Conservation (phyloP, 2,329 filamentous ascomycete genomes). For the Paecilomyces sp. region DNA sequence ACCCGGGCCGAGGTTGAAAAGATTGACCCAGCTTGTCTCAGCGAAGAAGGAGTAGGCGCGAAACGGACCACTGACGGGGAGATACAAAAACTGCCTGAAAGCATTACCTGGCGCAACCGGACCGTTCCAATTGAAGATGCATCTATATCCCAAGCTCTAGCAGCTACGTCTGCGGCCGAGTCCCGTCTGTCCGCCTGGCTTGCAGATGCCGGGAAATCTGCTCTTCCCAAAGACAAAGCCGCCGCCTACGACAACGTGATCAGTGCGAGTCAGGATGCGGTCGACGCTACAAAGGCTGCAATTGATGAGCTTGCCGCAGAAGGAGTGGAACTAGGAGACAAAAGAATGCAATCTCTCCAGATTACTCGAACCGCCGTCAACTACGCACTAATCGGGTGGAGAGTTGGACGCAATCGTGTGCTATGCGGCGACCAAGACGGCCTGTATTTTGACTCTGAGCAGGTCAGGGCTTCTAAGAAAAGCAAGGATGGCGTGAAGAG, state of each 20-base stretch:
- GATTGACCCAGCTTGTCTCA: constrained; percentile 61
- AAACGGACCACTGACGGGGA: constrained; percentile 39
- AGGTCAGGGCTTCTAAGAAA: constrained; percentile 45
- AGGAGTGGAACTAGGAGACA: constrained; percentile 73
- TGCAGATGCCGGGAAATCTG: constrained; percentile 31
- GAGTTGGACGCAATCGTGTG: constrained; percentile 85
- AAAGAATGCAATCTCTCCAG: constrained; percentile 84
- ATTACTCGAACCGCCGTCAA: constrained; percentile 90
- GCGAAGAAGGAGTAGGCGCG: constrained; percentile 48
- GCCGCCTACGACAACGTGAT: constrained; percentile 88
- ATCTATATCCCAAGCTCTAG: constrained; percentile 78
- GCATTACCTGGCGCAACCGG: constrained; percentile 77
- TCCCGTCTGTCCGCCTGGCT: constrained; percentile 43
- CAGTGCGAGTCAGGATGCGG: constrained; percentile 83
- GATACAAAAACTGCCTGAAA: constrained; percentile 54
- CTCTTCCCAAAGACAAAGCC: constrained; percentile 56
- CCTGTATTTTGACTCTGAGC: constrained; percentile 46
- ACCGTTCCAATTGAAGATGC: constrained; percentile 88
- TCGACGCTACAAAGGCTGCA: constrained; percentile 85
- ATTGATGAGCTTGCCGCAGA: constrained; percentile 86
- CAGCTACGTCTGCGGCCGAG: constrained; percentile 55
- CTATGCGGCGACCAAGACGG: constrained; percentile 80
- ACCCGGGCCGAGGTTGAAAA: constrained; percentile 63
- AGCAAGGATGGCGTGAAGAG: constrained; percentile 45
- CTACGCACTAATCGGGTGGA: constrained; percentile 89